Evolutionary conservation across 2,329 filamentous ascomycete species (phyloP).

Genomic region (Diplodia intermedia): DNA sequence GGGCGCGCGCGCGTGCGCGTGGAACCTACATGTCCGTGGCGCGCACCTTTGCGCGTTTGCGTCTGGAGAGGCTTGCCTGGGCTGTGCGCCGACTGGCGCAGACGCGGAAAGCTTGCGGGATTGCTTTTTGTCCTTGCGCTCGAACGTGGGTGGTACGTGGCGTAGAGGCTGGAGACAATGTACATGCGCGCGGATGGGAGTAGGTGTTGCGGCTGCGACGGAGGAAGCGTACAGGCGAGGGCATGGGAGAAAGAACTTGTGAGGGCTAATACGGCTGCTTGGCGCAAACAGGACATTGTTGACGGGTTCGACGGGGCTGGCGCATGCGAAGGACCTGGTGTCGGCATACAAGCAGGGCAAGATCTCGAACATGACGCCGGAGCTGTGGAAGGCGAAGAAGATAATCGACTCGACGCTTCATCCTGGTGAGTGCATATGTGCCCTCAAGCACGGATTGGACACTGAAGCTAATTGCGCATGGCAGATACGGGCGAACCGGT

Average conservation of each 20-base stretch:
- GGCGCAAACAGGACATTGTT: slow-evolving; percentile 76
- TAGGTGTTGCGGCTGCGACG: neutral
- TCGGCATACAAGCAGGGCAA: slow-evolving; percentile 86
- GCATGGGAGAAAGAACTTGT: neutral
- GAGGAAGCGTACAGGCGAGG: neutral
- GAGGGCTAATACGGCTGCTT: slow-evolving; percentile 7
- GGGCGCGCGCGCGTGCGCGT: too few species aligned
- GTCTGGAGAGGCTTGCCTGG: too few species aligned
- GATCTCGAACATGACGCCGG: slow-evolving; percentile 79
- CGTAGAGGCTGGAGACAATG: neutral
- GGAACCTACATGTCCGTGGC: too few species aligned
- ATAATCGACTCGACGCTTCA: slow-evolving; percentile 95
- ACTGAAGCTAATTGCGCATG: slow-evolving; percentile 35
- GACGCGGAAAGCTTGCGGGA: neutral
- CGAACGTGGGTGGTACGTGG: neutral
- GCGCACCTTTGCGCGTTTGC: too few species aligned
- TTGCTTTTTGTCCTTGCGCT: neutral
- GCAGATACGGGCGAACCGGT: slow-evolving; percentile 91
- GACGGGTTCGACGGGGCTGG: slow-evolving; percentile 77
- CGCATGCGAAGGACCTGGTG: slow-evolving; percentile 83
- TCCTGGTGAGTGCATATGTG: slow-evolving; percentile 68
- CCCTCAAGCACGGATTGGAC: neutral
- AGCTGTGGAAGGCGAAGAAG: slow-evolving; percentile 96
- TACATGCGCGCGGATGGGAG: neutral
- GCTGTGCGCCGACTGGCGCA: neutral